Percentiles rank a stretch among this genome's conserved stretches.
Conservation (phyloP, 495 filamentous ascomycete species). For the Penicillium coprophilum region DNA sequence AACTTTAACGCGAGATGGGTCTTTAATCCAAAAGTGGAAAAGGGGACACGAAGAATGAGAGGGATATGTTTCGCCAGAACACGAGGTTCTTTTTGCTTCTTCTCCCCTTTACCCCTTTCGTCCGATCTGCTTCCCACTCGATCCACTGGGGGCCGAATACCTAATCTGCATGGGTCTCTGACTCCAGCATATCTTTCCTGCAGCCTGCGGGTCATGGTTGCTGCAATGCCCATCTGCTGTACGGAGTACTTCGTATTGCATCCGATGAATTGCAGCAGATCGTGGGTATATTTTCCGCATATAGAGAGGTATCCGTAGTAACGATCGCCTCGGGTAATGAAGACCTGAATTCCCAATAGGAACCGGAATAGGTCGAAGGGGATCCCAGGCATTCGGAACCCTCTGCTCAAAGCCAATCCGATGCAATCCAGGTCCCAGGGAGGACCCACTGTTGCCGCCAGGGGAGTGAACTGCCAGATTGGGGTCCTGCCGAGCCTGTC, state of each 20-base stretch:
- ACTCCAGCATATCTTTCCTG: constrained; percentile 24
- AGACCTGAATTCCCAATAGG: not conserved
- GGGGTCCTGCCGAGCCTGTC: constrained; percentile 30
- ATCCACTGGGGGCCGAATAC: constrained; percentile 19
- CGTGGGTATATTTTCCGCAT: constrained; percentile 12
- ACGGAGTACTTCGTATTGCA: no score
- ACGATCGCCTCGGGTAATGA: not conserved
- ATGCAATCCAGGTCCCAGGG: not conserved
- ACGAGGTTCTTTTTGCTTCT: constrained; percentile 17
- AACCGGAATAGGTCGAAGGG: constrained; percentile 8
- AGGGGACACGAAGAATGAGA: constrained; percentile 19
- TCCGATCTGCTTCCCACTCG: constrained; percentile 3
- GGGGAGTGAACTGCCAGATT: constrained; percentile 17
- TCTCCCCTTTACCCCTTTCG: constrained; percentile 27
- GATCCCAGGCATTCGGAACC: constrained; percentile 7
- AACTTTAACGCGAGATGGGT: constrained; percentile 1
- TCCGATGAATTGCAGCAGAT: constrained; percentile 9
- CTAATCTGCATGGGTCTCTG: constrained; percentile 20
- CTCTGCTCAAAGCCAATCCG: constrained; percentile 11
- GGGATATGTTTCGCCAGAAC: constrained; percentile 2
- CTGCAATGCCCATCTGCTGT: constrained; percentile 9
- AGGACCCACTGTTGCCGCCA: constrained; percentile 20
- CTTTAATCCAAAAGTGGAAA: constrained; percentile 4
- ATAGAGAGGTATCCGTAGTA: not conserved
- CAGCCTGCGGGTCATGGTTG: constrained; percentile 23